Conservation (phyloP, 129 eudicot species). For the Gnaphalium uliginosum region DNA sequence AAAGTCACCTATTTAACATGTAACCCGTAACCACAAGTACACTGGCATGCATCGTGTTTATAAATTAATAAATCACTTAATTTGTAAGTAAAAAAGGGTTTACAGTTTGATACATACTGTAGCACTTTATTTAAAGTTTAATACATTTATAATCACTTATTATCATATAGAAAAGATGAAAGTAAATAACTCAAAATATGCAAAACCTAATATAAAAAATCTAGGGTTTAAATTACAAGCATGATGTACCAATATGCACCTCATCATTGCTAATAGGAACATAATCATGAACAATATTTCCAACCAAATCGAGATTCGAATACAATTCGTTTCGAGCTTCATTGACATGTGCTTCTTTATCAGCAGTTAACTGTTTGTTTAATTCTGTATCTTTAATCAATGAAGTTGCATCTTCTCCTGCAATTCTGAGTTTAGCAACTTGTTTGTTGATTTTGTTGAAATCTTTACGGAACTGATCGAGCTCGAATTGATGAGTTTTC, state of each 20-base stretch:
- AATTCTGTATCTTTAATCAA: slow-evolving; percentile 44
- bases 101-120: too few relatives aligned
- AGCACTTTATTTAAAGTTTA: too few relatives aligned
- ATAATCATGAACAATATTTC: slow-evolving; percentile 68
- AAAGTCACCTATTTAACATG: too few relatives aligned
- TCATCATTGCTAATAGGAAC: slow-evolving; percentile 65
- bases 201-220: not conserved
- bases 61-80: too few relatives aligned
- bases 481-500: slow-evolving; percentile 67
- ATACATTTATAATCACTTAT: too few relatives aligned
- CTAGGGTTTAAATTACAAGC: slow-evolving; percentile 7
- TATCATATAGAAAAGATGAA: too few relatives aligned
- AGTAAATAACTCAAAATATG: not conserved
- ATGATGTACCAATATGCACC: slow-evolving; percentile 31
- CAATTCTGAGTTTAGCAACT: slow-evolving; percentile 63
- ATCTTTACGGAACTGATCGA: slow-evolving; percentile 61
- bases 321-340: slow-evolving; percentile 49
- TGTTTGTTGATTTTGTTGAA: slow-evolving; percentile 62
- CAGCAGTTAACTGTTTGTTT: slow-evolving; percentile 41
- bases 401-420: slow-evolving; percentile 60
- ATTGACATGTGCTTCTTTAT: slow-evolving; percentile 58
- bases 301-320: slow-evolving; percentile 44
- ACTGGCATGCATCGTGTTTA: too few relatives aligned
- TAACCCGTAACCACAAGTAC: too few relatives aligned
- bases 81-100: too few relatives aligned